Percentiles rank a stretch among this genome's conserved stretches.
Conservation (phyloP, 129 eudicot genomes). For the Cynara cardunculus region DNA sequence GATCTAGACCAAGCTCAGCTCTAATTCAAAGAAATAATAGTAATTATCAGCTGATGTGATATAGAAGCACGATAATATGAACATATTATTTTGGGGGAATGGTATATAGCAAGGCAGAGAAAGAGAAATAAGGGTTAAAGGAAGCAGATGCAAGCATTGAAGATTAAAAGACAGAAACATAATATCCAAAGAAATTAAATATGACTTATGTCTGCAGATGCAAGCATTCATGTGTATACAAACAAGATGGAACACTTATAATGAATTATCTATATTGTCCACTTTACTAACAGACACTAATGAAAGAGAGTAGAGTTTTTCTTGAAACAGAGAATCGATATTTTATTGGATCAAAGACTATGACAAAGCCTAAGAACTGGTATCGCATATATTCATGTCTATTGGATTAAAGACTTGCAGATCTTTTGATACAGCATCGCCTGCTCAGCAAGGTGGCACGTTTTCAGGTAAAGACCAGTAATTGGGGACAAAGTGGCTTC, state of each 20-base stretch:
- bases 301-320: neutral
- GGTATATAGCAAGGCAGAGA: neutral
- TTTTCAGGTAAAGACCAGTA: neutral
- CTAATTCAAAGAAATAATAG: constrained; percentile 33
- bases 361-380: neutral
- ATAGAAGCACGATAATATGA: neutral
- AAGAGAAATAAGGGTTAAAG: neutral
- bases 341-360: neutral
- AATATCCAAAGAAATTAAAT: neutral
- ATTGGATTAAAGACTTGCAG: neutral
- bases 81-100: neutral
- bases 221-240: neutral
- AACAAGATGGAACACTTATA: neutral
- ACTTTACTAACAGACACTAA: neutral
- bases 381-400: neutral
- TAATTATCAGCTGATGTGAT: constrained; percentile 4
- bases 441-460: neutral
- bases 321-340: neutral
- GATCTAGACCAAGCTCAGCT: constrained; percentile 85
- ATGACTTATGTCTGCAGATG: neutral
- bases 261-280: neutral
- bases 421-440: neutral
- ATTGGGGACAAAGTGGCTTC: neutral
- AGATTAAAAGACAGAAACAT: neutral
- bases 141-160: no score